phyloP scores from a whole-genome alignment of 495 filamentous ascomycete genomes.

The Parathielavia appendiculata region DNA sequence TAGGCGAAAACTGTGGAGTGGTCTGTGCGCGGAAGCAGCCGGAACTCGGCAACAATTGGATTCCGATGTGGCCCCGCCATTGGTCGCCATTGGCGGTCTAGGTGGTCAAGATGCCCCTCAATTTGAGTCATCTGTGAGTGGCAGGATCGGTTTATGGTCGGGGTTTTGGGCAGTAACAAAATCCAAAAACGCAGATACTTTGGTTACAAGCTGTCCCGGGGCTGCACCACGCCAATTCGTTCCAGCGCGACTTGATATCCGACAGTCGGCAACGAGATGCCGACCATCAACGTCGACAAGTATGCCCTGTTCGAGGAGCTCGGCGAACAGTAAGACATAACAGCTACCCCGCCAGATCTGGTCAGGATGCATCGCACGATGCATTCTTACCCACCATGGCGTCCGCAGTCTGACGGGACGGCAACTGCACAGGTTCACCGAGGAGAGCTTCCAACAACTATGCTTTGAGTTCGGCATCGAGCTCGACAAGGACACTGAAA shows the following conservation, averaged over 20 bases:
- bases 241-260: background rate
- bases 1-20: conserved; percentile 4
- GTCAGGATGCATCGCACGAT: background rate
- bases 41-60: background rate
- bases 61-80: no score
- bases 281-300: conserved; percentile 94
- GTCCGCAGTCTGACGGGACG: conserved; percentile 1
- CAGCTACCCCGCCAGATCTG: conserved; percentile 26
- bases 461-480: conserved; percentile 99
- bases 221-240: conserved; percentile 19
- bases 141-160: conserved; percentile 3
- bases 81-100: conserved; percentile 9
- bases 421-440: conserved; percentile 61
- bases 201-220: conserved; percentile 6
- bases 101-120: conserved; percentile 26
- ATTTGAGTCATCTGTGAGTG: conserved; percentile 31
- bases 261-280: conserved; percentile 48
- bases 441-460: conserved; percentile 89
- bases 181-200: conserved; percentile 15
- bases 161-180: conserved; percentile 24
- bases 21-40: conserved; percentile 23
- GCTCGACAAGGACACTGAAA: conserved; percentile 89
- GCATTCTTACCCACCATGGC: conserved; percentile 3
- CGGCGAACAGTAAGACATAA: conserved; percentile 65
- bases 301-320: conserved; percentile 88